A percentile compares a stretch with the other conserved stretches of the same genome.
Evolutionary conservation across 495 filamentous ascomycete species (phyloP).

Genomic region (Tuber microsphaerosporum): DNA sequence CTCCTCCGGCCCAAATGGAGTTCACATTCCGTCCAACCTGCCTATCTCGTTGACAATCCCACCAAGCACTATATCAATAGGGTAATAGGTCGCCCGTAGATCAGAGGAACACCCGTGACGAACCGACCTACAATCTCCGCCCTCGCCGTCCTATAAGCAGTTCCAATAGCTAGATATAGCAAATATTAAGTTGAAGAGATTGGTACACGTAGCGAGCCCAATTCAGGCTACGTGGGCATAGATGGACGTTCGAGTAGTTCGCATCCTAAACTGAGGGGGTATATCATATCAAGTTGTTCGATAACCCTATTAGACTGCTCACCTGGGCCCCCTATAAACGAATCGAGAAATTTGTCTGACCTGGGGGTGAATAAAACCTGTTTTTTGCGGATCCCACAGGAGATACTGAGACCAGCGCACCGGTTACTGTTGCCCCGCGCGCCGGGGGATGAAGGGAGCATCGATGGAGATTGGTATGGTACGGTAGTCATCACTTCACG

Average conservation of each 20-base stretch:
- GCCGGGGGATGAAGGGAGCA: not conserved
- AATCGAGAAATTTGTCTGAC: not conserved
- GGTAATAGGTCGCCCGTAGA: not conserved
- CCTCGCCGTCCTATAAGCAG: not conserved
- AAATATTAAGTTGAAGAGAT: not conserved
- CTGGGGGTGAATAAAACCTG: not conserved
- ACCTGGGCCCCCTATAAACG: not conserved
- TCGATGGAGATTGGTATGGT: not conserved
- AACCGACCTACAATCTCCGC: not conserved
- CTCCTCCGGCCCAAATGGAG: not conserved
- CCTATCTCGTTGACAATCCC: not conserved
- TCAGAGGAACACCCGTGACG: not conserved
- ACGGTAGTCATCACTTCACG: not conserved
- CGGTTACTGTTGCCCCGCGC: not conserved
- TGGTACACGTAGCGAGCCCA: slow-evolving; percentile 3
- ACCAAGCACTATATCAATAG: not conserved
- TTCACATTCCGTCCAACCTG: not conserved
- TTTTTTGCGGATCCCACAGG: not conserved
- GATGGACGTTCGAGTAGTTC: not conserved
- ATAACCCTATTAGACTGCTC: not conserved
- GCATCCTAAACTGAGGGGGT: not conserved
- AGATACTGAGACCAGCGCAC: not conserved
- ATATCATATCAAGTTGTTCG: not conserved
- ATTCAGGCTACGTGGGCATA: not conserved
- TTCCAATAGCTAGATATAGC: not conserved